Base-by-base conservation (phyloP, 2,329 filamentous ascomycete species). In the Claviceps pazoutovae region DNA sequence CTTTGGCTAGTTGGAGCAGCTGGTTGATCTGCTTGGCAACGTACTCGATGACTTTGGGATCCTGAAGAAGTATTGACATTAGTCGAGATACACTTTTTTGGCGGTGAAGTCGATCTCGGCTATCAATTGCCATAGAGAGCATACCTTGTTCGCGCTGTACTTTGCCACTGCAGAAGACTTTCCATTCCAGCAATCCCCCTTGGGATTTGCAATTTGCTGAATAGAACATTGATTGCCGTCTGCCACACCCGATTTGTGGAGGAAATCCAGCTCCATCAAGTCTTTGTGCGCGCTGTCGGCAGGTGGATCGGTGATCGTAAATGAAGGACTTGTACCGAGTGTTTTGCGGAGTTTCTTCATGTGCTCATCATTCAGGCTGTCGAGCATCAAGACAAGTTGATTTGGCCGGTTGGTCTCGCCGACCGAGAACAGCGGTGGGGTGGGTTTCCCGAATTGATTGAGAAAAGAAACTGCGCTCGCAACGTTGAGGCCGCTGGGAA, bases 361-460 rank as follows among this genome's bases (percentile, higher is more conserved):
- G 46, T 75, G 71, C 43, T 70, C 61, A 16, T 68, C 58, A 17
- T 70, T 73, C 65, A 76, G 68, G 59, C 81, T 78, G 61, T 83
- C 74, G 49, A 84, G 68, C 57, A 80, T 64, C 49, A 84, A 66
- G 26, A 85, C 66, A 41, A 85, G 71, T 64, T 86, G 80, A 50
- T 66, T 69, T 5, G 73, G 70, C 39, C 57, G 57, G 50, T 55
- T 57, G 48, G 66, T 60, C 17, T 61, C 57, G 11, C 57, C 55
- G 43, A 66, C 60, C 4, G 62, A 52, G 58, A 86, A 81, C 37
- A 86, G 66, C 19, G 71, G 63, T 51, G 67, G 58, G 6, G 74
- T 65, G 34, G 68, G 61, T 55, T 75, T 78, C 55, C 80, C 82
- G 63, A 80, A 85, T 48, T 68, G 68, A 60, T 80, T 79, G 60